Percentiles rank a stretch among this genome's conserved stretches.
Evolutionary conservation across 2,329 filamentous ascomycete genomes (phyloP).

Genomic region (Fusarium armeniacum): DNA sequence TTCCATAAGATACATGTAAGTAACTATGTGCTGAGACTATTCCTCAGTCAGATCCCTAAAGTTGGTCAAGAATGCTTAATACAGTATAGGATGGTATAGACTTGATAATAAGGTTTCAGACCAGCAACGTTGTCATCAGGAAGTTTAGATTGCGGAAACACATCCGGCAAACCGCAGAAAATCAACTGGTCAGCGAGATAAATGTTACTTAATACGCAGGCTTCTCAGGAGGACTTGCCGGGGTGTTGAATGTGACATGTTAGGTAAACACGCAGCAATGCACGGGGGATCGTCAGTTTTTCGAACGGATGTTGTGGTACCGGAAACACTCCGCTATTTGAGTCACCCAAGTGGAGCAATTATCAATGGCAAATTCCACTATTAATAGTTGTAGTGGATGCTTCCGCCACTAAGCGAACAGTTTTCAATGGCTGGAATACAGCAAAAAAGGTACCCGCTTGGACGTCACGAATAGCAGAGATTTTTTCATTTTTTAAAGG

Average conservation of each 20-base stretch:
- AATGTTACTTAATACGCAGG: background rate
- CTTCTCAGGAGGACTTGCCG: background rate
- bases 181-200: background rate
- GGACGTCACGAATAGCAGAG: background rate
- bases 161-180: background rate
- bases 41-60: too few species aligned
- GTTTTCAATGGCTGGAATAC: background rate
- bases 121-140: background rate
- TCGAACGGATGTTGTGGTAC: background rate
- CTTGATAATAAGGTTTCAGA: background rate
- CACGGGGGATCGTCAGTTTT: background rate
- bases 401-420: background rate
- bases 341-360: background rate
- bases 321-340: background rate
- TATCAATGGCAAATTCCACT: background rate
- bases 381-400: background rate
- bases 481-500: background rate
- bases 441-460: background rate
- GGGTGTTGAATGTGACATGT: background rate
- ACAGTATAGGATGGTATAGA: background rate
- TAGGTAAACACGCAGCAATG: background rate
- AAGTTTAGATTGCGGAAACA: background rate
- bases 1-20: too few species aligned
- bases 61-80: too few species aligned
- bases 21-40: too few species aligned